phyloP scores from a whole-genome alignment of 2,329 filamentous ascomycete species.

The Cladophialophora immunda region DNA sequence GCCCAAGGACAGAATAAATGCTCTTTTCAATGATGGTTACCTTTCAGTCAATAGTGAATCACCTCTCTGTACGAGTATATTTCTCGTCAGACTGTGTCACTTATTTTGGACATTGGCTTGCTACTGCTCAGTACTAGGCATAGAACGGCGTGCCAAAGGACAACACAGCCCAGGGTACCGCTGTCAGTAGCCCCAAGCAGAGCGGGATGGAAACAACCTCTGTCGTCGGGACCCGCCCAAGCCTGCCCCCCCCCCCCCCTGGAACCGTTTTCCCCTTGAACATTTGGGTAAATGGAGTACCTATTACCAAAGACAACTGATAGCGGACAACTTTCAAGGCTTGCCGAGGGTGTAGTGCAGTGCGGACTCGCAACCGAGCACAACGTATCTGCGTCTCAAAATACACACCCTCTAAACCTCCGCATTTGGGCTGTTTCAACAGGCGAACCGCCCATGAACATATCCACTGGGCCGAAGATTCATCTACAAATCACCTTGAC shows the following conservation, averaged over 20 bases:
- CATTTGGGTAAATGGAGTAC: background rate
- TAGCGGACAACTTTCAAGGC: background rate
- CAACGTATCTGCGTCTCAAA: background rate
- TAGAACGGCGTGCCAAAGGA: no score
- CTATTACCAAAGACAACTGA: background rate
- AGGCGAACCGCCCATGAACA: background rate
- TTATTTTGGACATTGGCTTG: no score
- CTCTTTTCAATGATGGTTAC: no score
- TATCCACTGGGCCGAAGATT: background rate
- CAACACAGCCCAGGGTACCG: no score
- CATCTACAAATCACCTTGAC: background rate
- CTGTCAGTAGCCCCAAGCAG: no score
- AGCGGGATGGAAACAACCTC: no score
- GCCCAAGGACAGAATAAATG: no score
- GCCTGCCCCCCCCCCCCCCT: no score
- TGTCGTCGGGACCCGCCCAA: no score
- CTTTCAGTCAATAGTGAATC: no score
- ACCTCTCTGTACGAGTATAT: no score
- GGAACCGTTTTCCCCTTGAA: background rate
- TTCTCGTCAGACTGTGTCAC: background rate
- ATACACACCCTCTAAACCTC: background rate
- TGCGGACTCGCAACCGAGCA: background rate
- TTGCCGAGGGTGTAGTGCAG: background rate
- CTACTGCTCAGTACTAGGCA: no score
- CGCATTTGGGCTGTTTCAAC: slow-evolving; percentile 1